phyloP scores from a whole-genome alignment of 202 grass and related monocot genomes.

The Setaria viridis region DNA sequence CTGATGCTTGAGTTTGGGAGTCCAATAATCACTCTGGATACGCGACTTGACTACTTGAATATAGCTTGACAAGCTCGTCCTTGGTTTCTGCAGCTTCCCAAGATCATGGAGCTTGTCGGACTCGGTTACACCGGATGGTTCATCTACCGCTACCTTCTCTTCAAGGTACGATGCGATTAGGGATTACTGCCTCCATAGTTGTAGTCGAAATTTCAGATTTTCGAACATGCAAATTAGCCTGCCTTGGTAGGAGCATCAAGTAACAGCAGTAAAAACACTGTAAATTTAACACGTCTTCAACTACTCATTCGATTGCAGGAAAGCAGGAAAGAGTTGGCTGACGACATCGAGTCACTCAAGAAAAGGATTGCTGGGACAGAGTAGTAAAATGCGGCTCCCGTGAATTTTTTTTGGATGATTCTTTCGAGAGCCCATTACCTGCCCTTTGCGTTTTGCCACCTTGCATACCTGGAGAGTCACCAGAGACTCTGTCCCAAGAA shows the following conservation, averaged over 20 bases:
- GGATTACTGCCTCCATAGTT: no score
- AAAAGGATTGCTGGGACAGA: constrained; percentile 74
- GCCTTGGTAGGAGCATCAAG: not conserved
- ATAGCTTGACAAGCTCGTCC: not conserved
- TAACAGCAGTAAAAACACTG: not conserved
- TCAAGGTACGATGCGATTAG: constrained; percentile 65
- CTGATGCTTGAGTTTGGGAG: not conserved
- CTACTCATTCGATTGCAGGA: constrained; percentile 48
- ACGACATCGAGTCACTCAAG: constrained; percentile 78
- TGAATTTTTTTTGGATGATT: constrained; percentile 27
- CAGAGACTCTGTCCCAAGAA: not conserved
- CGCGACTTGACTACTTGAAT: not conserved
- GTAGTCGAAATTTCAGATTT: not conserved
- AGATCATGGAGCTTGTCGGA: constrained; percentile 87
- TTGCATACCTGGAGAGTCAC: not conserved
- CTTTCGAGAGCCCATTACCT: constrained; percentile 12
- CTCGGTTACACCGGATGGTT: constrained; percentile 95
- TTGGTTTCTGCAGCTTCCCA: constrained; percentile 70
- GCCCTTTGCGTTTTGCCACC: not conserved
- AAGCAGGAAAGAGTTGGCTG: constrained; percentile 72
- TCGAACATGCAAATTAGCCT: not conserved
- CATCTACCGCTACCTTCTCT: constrained; percentile 92
- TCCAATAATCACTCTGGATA: not conserved
- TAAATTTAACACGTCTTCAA: constrained; percentile 21
- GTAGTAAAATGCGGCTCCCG: constrained; percentile 45